phyloP scores from a whole-genome alignment of 257 asterid genomes.

The Penstemon newberryi region DNA sequence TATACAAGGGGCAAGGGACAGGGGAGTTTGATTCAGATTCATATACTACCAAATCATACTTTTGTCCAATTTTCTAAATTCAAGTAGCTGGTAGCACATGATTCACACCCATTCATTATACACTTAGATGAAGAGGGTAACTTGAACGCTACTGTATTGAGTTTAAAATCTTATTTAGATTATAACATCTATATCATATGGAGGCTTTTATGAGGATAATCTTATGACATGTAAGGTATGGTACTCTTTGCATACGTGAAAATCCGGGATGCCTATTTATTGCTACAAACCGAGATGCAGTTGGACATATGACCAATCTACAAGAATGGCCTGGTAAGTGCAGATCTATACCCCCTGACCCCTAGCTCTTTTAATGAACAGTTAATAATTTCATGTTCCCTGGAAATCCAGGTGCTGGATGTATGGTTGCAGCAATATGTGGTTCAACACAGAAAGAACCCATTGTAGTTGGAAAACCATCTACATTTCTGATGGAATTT shows the following conservation, averaged over 20 bases:
- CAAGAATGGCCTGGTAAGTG: conserved; percentile 90
- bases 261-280: conserved; percentile 94
- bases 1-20: background rate
- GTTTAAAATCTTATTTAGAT: background rate
- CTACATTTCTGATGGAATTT: conserved; percentile 90
- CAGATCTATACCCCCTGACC: conserved; percentile 3
- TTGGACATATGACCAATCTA: conserved; percentile 76
- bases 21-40: background rate
- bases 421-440: conserved; percentile 93
- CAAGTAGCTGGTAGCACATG: background rate
- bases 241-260: conserved; percentile 90
- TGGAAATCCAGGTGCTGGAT: conserved; percentile 80
- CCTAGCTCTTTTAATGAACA: background rate
- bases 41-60: background rate
- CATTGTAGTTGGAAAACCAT: conserved; percentile 87
- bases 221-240: conserved; percentile 57
- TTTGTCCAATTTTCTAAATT: background rate
- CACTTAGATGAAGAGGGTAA: background rate
- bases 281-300: conserved; percentile 87
- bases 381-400: background rate
- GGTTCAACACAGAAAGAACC: conserved; percentile 87
- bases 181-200: background rate
- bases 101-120: background rate
- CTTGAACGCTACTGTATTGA: background rate
- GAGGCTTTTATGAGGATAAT: background rate